Conservation (phyloP, 2,329 filamentous ascomycete genomes). For the Magnaporthiopsis rhizophila region DNA sequence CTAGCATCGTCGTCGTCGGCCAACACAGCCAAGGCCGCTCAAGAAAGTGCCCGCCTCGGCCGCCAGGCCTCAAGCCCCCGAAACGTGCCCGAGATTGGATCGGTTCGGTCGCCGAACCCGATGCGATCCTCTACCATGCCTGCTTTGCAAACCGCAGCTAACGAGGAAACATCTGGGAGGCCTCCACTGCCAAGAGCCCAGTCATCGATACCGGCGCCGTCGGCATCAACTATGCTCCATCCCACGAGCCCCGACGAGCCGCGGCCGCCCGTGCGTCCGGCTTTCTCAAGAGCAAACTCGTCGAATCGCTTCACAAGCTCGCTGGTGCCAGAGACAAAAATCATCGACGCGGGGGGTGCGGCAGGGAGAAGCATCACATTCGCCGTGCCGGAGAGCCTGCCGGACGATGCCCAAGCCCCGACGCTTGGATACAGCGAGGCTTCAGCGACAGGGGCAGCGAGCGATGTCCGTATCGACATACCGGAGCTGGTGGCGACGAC, state of each 20-base stretch:
- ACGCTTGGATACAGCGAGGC: neutral
- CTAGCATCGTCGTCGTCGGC: neutral
- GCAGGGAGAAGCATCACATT: conserved; percentile 70
- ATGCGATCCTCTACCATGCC: neutral
- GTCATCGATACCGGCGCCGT: neutral
- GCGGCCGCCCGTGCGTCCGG: conserved; percentile 16
- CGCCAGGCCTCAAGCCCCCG: neutral
- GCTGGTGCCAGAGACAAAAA: conserved; percentile 61
- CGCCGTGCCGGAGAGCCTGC: conserved; percentile 36
- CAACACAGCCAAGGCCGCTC: neutral
- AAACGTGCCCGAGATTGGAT: neutral
- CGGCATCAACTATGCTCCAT: neutral
- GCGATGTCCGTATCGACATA: conserved; percentile 34
- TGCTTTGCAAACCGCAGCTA: no score
- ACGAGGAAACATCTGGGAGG: neutral
- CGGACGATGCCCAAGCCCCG: conserved; percentile 18
- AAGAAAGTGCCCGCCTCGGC: neutral
- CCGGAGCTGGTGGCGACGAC: conserved; percentile 30
- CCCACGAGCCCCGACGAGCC: neutral
- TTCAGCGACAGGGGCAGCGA: conserved; percentile 18
- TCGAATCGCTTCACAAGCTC: conserved; percentile 62
- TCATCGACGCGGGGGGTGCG: conserved; percentile 55
- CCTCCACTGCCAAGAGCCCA: neutral
- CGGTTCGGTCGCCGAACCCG: neutral
- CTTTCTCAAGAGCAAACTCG: conserved; percentile 37